Evolutionary conservation across 345 rosid species (phyloP), one percentile per base, ranked within the genome.

Genomic region (Populus pruinosa): DNA sequence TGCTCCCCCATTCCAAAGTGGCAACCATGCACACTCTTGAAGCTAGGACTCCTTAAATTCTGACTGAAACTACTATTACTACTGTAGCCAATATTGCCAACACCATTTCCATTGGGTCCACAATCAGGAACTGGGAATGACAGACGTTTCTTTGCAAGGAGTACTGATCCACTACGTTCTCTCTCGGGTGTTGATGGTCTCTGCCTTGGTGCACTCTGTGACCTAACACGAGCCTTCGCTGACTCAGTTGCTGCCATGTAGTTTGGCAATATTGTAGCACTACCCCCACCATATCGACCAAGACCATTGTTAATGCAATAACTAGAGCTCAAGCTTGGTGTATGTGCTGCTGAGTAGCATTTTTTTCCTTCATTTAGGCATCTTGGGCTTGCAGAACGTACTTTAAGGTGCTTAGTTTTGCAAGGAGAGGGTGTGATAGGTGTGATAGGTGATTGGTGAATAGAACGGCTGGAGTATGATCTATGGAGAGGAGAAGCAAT

Each of bases 141-240:
- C 35, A 94, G 80, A 36, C 97, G 87, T 69, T 93, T 94, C 89
- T 86, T 91, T 1, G 85, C 97, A 59, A 10, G 44, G 10, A 41
- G 44, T 41, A 10, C 63, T 10, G 85, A 71, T n/a, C 86, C 87
- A 10, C 73, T 21, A 9, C 84, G 80, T 67, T 90, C 94, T 21
- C 86, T 84, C 74, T 80, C 87, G 0, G 89, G 92, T 2, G 88
- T 85, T 0, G 86, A 82, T 0, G 94, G 88, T 80, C 96, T 88
- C 82, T 88, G 92, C 77, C 90, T 87, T 1, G 93, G 94, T 0
- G 92, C 87, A 73, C 97, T 93, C 77, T 91, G 94, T 14, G 98
- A 86, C 67, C 77, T 70, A 5, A 71, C 62, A 59, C 77, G 25
- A 31, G 82, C 79, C 77, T 78, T 78, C 27, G 72, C 75, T 16